Evolutionary conservation across 2,329 filamentous ascomycete genomes (phyloP), one percentile per base, ranked within the genome.

Genomic region (Akanthomyces muscarius): DNA sequence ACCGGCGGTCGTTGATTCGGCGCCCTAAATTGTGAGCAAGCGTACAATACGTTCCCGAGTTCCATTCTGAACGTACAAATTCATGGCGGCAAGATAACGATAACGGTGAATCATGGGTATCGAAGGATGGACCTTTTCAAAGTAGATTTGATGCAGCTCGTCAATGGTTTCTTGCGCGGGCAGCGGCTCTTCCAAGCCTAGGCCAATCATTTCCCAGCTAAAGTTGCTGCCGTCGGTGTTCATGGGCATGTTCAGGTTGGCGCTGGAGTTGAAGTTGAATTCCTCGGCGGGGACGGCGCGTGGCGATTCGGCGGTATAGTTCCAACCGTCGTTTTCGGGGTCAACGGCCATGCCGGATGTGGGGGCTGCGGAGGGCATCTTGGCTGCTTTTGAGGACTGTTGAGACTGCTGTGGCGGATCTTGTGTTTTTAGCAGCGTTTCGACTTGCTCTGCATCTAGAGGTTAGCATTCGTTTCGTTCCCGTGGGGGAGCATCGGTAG

Each of bases 31-130:
- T 57, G 57, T 63, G 59, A 70, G 68, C 33, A 63, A 58, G 21
- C 3, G 30, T 16, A 16, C 42, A 47, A 28, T 16, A 14, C 11
- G 28, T 28, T 11, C 36, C 42, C 1, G 25, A 21, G 14, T 54
- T 21, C n/a, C 41, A 53, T 36, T 28, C 16, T 44, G 45, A 18
- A 70, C 84, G 67, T 78, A 87, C 75, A 97, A 81, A 71, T 94
- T 92, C 87, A 97, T 91, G 38, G 91, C 91, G 23, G 92, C 90
- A 64, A 95, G 81, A 73, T 95, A 98, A 58, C 94, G 87, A 65
- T 89, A 91, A 69, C 88, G 90, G 74, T 99, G 94, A 63, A 98
- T 90, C 83, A 98, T 90, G 18, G 95, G 92, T 63, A 91, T 71
- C 0, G 91, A 92, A 0, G 90, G 88, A 71, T 98, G 91, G 11